Evolutionary conservation across 306 rosid genomes (phyloP), one percentile per base, ranked within the genome.

Genomic region (Castanospermum australe): DNA sequence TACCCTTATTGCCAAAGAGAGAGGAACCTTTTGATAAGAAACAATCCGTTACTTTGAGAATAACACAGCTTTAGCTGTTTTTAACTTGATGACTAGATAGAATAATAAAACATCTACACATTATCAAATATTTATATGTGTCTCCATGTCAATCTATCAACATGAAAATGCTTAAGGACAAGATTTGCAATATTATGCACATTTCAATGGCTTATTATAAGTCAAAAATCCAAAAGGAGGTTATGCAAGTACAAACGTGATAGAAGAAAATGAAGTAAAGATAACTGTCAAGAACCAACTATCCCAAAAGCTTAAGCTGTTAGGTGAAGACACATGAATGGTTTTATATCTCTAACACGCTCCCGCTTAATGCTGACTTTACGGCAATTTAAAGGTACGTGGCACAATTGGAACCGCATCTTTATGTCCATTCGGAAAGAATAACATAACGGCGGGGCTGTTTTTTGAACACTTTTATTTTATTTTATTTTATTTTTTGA

Each of bases 1-100:
- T 81, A 91, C 67, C 89, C 93, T 89, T 88, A 95, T 80, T 54
- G 82, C 90, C 90, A 95, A 72, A 71, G 92, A 86, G 79, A 95
- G 79, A 33, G 99, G 97, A 78, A 93, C 99, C 99, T 95, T 77
- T 67, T 33, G 66, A 78, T 72, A 36, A 80, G 65, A 83, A 80
- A 84, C 24, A 87, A 67, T 61, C 35, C 42, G 71, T 83, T 87
- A 84, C 65, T 50, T 73, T 38, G 77, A 70, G 55, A 39, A 47
- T 21, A 60, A 71, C 71, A 73, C 17, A 62, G 57, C 30, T 59
- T 55, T 13, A 74, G 73, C 84, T 59, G 57, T 61, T 36, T 50
- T 48, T 59, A 73, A 59, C 83, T 73, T n/a, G 24, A 76, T 20
- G 32, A 52, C 10, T 51, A 52, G 65, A 75, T 54, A 64, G 57